Conservation (phyloP, 2,329 filamentous ascomycete species). For the Corynespora cassiicola region DNA sequence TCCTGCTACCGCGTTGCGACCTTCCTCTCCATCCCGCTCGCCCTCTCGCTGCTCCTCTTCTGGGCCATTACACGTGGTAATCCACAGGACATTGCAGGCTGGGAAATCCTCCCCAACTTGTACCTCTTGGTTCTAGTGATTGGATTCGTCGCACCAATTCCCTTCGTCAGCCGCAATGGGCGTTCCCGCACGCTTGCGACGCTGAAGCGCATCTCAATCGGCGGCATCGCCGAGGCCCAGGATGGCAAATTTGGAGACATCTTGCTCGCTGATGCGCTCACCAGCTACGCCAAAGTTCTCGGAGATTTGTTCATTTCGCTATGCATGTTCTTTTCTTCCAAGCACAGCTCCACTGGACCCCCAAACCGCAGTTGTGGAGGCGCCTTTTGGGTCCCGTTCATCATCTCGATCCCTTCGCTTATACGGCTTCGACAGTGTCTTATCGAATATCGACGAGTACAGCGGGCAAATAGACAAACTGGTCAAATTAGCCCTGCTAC, state of each 20-base stretch:
- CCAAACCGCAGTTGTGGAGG: slow-evolving; percentile 86
- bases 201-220: slow-evolving; percentile 79
- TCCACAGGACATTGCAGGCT: slow-evolving; percentile 72
- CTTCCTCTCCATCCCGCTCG: slow-evolving; percentile 74
- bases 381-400: slow-evolving; percentile 77
- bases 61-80: slow-evolving; percentile 80
- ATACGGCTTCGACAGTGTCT: slow-evolving; percentile 93
- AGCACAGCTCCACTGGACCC: slow-evolving; percentile 75
- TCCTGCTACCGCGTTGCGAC: slow-evolving; percentile 87
- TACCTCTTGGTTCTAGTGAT: slow-evolving; percentile 77
- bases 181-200: slow-evolving; percentile 77
- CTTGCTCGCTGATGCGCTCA: slow-evolving; percentile 89
- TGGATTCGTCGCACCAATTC: slow-evolving; percentile 76
- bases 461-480: slow-evolving; percentile 55
- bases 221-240: slow-evolving; percentile 82
- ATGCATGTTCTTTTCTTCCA: slow-evolving; percentile 85
- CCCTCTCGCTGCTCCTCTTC: slow-evolving; percentile 77
- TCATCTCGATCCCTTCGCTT: slow-evolving; percentile 81
- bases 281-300: slow-evolving; percentile 90
- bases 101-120: slow-evolving; percentile 85
- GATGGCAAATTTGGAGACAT: slow-evolving; percentile 97
- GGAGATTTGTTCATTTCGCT: slow-evolving; percentile 87
- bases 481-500: slow-evolving; percentile 50
- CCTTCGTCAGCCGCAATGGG: slow-evolving; percentile 71
- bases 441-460: slow-evolving; percentile 82